Conservation (phyloP, 148 eudicot genomes). For the Chenopodium album region DNA sequence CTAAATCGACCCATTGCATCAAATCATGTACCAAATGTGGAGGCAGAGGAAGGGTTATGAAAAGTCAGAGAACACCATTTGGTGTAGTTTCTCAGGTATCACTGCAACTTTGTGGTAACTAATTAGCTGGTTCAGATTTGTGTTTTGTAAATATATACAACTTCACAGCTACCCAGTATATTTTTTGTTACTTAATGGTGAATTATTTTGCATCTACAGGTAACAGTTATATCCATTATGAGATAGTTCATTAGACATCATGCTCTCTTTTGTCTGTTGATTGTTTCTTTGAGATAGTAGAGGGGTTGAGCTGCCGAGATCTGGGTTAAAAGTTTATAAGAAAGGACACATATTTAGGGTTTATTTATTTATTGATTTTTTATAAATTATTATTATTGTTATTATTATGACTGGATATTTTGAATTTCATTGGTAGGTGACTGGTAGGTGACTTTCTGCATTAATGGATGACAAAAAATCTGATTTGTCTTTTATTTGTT, state of each 20-base stretch:
- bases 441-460: background rate
- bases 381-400: background rate
- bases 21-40: slow-evolving; percentile 63
- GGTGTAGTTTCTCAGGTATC: slow-evolving; percentile 88
- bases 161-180: background rate
- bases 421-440: background rate
- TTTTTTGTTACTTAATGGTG: background rate
- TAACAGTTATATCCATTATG: background rate
- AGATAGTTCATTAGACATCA: background rate
- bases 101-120: background rate
- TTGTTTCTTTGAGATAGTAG: background rate
- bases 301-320: background rate
- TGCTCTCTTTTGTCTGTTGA: background rate
- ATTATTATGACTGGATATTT: background rate
- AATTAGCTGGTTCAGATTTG: background rate
- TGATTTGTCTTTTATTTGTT: background rate
- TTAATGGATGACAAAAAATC: background rate
- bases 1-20: slow-evolving; percentile 56
- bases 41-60: slow-evolving; percentile 76
- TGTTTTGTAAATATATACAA: background rate
- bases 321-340: background rate
- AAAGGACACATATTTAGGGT: background rate
- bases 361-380: no score
- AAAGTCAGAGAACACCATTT: slow-evolving; percentile 85
- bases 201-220: background rate